phyloP scores from a whole-genome alignment of 805 yeast species.

The Saccharomyces paradoxus region DNA sequence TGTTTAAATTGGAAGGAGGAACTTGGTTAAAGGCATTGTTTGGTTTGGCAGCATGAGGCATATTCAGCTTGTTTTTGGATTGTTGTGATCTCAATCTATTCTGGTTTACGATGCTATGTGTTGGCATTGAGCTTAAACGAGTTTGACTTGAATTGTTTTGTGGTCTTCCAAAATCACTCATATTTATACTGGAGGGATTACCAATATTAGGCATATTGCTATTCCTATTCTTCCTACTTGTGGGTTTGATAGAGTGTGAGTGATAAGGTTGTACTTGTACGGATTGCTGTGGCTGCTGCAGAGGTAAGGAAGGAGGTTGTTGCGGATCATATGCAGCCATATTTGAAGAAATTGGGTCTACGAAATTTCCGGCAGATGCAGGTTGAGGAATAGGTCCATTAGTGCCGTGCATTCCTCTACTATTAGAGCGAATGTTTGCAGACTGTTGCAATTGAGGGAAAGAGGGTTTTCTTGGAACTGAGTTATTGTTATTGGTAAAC shows the following conservation, averaged over 20 bases:
- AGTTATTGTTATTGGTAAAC: constrained; percentile 6
- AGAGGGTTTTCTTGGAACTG: constrained; percentile 12
- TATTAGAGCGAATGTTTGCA: constrained; percentile 14
- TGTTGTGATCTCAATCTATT: constrained; percentile 12
- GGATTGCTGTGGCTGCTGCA: neutral
- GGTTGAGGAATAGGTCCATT: constrained; percentile 4
- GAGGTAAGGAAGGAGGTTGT: constrained; percentile 1
- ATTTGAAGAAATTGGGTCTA: constrained; percentile 14
- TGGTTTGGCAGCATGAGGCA: constrained; percentile 8
- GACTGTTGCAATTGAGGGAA: constrained; percentile 15
- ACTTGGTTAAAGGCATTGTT: constrained; percentile 1
- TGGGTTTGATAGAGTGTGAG: constrained; percentile 24
- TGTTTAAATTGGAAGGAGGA: constrained; percentile 1
- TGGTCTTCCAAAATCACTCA: constrained; percentile 12
- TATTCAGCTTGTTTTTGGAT: constrained; percentile 4
- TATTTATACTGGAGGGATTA: constrained; percentile 22
- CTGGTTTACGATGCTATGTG: constrained; percentile 14
- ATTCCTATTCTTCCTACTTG: constrained; percentile 31
- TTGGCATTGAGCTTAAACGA: constrained; percentile 22
- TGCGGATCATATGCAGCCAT: constrained; percentile 1
- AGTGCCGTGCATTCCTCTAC: constrained; percentile 26
- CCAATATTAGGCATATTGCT: constrained; percentile 29
- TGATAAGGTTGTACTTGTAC: constrained; percentile 7
- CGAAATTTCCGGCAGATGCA: constrained; percentile 15
- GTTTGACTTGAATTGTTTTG: constrained; percentile 13